These are phyloP conservation scores for Fusarium foetens DNA, from an alignment of 2,329 filamentous ascomycete genomes.

Conservation along the genomic window DNA sequence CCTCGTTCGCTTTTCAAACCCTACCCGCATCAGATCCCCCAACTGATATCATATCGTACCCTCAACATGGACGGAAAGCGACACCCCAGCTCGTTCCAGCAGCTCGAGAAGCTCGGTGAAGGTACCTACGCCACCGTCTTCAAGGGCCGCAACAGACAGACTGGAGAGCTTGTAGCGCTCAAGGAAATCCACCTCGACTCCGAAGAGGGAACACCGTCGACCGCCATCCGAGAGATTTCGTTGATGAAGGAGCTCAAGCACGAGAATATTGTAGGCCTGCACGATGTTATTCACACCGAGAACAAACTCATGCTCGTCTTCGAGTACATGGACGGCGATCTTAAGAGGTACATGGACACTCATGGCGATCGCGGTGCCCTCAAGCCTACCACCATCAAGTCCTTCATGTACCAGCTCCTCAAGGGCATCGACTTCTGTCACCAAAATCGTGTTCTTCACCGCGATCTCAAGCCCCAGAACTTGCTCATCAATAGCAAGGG, in stretches of 20 bases:
- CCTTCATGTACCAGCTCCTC: conserved; percentile 98
- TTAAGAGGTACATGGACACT: conserved; percentile 99
- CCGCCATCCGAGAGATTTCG: conserved; percentile 97
- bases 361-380: conserved; percentile 89
- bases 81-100: conserved; percentile 97
- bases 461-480: conserved; percentile 96
- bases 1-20: conserved; percentile 10
- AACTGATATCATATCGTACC: conserved; percentile 1
- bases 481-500: conserved; percentile 94
- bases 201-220: conserved; percentile 96
- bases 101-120: conserved; percentile 98
- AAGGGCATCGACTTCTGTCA: conserved; percentile 98
- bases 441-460: conserved; percentile 94
- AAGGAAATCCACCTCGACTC: conserved; percentile 99
- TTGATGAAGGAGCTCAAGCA: conserved; percentile 99
- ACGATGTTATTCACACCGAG: conserved; percentile 99
- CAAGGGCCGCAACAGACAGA: conserved; percentile 97
- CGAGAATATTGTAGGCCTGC: conserved; percentile 95
- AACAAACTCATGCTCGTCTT: conserved; percentile 99
- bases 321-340: conserved; percentile 97
- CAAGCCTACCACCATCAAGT: conserved; percentile 92
- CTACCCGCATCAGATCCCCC: background rate
- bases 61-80: conserved; percentile 85
- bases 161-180: conserved; percentile 93
- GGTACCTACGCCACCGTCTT: conserved; percentile 99